Evolutionary conservation across 495 filamentous ascomycete genomes (phyloP).

Genomic region (Oidiodendron maius): DNA sequence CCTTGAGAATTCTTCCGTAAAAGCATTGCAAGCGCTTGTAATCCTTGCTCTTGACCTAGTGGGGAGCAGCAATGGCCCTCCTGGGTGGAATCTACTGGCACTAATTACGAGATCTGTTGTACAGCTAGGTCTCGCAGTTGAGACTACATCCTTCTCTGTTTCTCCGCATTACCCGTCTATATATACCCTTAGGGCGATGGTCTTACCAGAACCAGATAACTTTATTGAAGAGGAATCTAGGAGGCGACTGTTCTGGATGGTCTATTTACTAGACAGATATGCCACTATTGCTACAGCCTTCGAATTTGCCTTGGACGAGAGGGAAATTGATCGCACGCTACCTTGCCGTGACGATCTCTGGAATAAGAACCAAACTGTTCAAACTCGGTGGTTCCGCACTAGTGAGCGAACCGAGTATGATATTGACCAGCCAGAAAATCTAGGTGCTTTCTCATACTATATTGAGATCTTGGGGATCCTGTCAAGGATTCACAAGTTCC

Average conservation of each 20-base stretch:
- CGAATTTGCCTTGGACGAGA: slow-evolving; percentile 81
- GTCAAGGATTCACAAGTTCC: slow-evolving; percentile 76
- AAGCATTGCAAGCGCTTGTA: slow-evolving; percentile 76
- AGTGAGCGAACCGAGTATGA: slow-evolving; percentile 50
- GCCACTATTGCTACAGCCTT: slow-evolving; percentile 85
- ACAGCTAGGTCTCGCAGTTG: slow-evolving; percentile 75
- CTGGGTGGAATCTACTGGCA: slow-evolving; percentile 84
- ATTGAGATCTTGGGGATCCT: slow-evolving; percentile 82
- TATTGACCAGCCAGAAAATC: slow-evolving; percentile 62
- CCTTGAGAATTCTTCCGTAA: slow-evolving; percentile 82
- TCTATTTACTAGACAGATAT: slow-evolving; percentile 82
- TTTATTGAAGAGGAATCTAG: slow-evolving; percentile 86
- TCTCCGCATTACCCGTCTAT: slow-evolving; percentile 74
- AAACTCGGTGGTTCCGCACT: slow-evolving; percentile 73
- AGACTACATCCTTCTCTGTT: slow-evolving; percentile 63
- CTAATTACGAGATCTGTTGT: slow-evolving; percentile 81
- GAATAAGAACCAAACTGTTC: slow-evolving; percentile 72
- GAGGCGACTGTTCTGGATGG: slow-evolving; percentile 85
- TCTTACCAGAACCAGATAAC: slow-evolving; percentile 72
- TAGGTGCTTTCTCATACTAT: slow-evolving; percentile 81
- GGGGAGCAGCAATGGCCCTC: slow-evolving; percentile 56
- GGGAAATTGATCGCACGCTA: slow-evolving; percentile 79
- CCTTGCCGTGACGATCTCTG: slow-evolving; percentile 86
- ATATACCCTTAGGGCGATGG: slow-evolving; percentile 75
- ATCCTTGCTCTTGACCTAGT: slow-evolving; percentile 46